Evolutionary conservation across 352 stramenopile genomes (phyloP), one percentile per base, ranked within the genome.

Genomic region (Peronospora tabacina): DNA sequence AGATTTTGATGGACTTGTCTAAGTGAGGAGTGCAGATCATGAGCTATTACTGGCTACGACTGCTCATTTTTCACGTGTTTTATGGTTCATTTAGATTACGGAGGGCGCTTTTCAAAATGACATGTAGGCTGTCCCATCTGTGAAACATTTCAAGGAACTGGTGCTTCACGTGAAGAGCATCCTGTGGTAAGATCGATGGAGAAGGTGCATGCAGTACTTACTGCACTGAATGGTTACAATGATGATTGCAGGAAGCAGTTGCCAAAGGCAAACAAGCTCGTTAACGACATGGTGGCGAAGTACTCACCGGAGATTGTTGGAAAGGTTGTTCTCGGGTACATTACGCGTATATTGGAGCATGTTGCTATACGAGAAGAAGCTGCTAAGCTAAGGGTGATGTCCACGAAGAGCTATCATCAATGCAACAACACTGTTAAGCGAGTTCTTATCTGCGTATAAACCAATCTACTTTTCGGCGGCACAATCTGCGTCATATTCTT

Each of bases 91-190:
- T 22, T 39, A 94, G 82, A 89, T 95, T 30, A 51, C 59, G 22
- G 74, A 90, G 19, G 84, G 84, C 4, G 78, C 83, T 0, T 94
- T 94, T 46, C 66, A 66, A 47, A 79, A 79, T 2, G 76, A 90
- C 62, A 75, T 66, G 56, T 96, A 87, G 85, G 89, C 88, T 4
- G 69, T 96, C 26, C 88, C 90, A 20, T 90, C 82, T 15, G 48
- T 84, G 0, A 56, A 63, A 3, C 81, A 94, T 50, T 46, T 97
- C 13, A 61, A 70, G 8, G 70, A 85, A 40, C 51, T 95, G 7
- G 40, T 97, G 20, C 37, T 61, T 41, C 63, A 58, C 17, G 70
- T 95, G 11, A 56, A n/a, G 35, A 59, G 1, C 51, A 90, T 53
- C 79, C 78, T 16, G 71, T 85, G 53, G 75, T 85, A 52, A 39